A percentile compares a stretch with the other conserved stretches of the same genome.
Conservation (phyloP, 2,329 filamentous ascomycete genomes). For the Monilinia polystroma region DNA sequence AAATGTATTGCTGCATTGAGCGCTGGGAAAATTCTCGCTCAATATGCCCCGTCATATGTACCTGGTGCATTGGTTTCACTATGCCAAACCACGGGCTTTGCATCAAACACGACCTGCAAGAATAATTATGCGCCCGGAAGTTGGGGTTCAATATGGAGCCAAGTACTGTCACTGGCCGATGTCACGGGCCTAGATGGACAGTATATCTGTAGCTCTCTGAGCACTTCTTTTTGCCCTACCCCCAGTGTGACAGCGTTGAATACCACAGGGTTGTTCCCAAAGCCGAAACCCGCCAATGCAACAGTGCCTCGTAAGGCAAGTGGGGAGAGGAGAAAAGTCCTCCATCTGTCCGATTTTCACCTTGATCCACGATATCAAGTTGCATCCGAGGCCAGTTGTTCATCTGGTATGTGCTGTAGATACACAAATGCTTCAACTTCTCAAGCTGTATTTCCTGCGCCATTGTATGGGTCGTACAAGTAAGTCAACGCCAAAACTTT, state of each 20-base stretch:
- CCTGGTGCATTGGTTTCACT: conserved; percentile 52
- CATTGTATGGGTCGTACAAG: conserved; percentile 54
- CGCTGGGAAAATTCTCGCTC: conserved; percentile 51
- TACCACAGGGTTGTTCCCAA: conserved; percentile 48
- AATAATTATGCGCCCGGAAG: conserved; percentile 48
- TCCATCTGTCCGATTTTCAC: conserved; percentile 57
- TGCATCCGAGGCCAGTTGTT: conserved; percentile 54
- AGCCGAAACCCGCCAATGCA: conserved; percentile 51
- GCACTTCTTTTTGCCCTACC: conserved; percentile 48
- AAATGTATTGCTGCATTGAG: conserved; percentile 53
- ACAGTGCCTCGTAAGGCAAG: conserved; percentile 46
- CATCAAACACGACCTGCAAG: conserved; percentile 49
- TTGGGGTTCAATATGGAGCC: conserved; percentile 57
- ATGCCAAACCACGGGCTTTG: conserved; percentile 50
- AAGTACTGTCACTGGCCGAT: conserved; percentile 54
- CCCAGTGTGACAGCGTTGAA: conserved; percentile 48
- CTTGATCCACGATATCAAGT: conserved; percentile 55
- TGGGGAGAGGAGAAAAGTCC: conserved; percentile 54
- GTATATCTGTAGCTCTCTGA: conserved; percentile 55
- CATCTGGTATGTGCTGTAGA: conserved; percentile 52
- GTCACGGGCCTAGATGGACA: conserved; percentile 54
- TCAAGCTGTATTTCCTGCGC: conserved; percentile 47
- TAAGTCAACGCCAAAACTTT: conserved; percentile 21
- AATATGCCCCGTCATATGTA: conserved; percentile 48
- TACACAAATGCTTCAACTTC: conserved; percentile 42